Percentiles rank a stretch among this genome's conserved stretches.
phyloP scores from a whole-genome alignment of 495 filamentous ascomycete species.

The Penicillium lagena region DNA sequence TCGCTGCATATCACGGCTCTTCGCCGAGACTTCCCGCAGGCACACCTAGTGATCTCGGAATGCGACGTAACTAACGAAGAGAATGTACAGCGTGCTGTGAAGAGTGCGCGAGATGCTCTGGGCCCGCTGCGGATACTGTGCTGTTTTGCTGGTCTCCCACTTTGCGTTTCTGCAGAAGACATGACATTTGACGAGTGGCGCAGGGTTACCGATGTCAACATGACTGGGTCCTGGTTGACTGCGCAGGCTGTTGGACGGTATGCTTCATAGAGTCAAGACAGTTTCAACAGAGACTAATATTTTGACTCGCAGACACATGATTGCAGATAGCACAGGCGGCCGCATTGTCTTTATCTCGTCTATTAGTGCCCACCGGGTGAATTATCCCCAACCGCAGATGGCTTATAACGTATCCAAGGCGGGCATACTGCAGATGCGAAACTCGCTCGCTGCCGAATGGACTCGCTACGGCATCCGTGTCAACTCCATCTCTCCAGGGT shows the following conservation, averaged over 20 bases:
- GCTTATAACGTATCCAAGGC: slow-evolving; percentile 69
- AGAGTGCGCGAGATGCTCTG: slow-evolving; percentile 28
- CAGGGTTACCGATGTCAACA: slow-evolving; percentile 59
- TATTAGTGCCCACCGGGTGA: slow-evolving; percentile 60
- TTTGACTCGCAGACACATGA: slow-evolving; percentile 45
- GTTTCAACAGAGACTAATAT: too few species aligned
- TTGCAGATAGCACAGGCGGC: slow-evolving; percentile 45
- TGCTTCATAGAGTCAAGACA: too few species aligned
- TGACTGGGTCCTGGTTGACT: slow-evolving; percentile 60
- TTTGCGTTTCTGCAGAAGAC: slow-evolving; percentile 49
- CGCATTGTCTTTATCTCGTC: slow-evolving; percentile 61
- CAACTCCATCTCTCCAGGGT: slow-evolving; percentile 66
- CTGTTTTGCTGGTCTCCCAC: slow-evolving; percentile 65
- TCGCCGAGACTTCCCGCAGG: slow-evolving; percentile 44
- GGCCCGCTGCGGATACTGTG: slow-evolving; percentile 52
- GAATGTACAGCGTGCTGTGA: slow-evolving; percentile 40
- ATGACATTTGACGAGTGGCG: slow-evolving; percentile 51
- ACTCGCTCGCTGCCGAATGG: slow-evolving; percentile 63
- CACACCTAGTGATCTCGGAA: slow-evolving; percentile 35
- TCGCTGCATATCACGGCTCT: slow-evolving; percentile 32
- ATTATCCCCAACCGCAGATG: slow-evolving; percentile 63
- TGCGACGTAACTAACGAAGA: slow-evolving; percentile 56
- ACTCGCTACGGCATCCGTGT: slow-evolving; percentile 56
- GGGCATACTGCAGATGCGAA: slow-evolving; percentile 51
- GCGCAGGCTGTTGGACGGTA: slow-evolving; percentile 44